phyloP scores from a whole-genome alignment of 2,329 filamentous ascomycete species.

The Cladophialophora yegresii region DNA sequence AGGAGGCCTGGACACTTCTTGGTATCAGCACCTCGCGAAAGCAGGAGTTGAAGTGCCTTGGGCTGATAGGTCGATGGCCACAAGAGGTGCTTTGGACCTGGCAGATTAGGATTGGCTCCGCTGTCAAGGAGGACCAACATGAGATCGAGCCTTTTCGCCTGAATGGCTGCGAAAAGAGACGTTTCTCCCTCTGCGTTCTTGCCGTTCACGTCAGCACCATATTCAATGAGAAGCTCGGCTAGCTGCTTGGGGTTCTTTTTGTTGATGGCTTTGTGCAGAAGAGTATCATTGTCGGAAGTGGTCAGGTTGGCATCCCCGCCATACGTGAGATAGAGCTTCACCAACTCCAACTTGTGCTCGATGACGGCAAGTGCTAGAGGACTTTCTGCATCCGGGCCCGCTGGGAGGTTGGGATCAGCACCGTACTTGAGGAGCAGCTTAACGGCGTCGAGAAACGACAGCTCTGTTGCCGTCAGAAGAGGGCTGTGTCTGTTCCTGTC shows the following conservation, averaged over 20 bases:
- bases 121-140: constrained; percentile 58
- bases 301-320: constrained; percentile 60
- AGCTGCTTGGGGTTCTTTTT: constrained; percentile 58
- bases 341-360: constrained; percentile 58
- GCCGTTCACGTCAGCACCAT: constrained; percentile 60
- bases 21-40: constrained; percentile 60
- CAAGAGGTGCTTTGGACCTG: constrained; percentile 68
- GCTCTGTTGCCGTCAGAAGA: constrained; percentile 55
- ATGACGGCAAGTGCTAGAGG: constrained; percentile 56
- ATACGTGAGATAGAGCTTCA: constrained; percentile 63
- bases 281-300: constrained; percentile 60
- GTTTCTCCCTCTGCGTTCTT: constrained; percentile 65
- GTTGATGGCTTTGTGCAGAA: constrained; percentile 62
- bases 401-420: constrained; percentile 58
- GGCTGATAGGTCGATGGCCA: constrained; percentile 66
- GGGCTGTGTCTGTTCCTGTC: constrained; percentile 56
- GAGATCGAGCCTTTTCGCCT: constrained; percentile 58
- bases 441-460: constrained; percentile 59
- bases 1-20: constrained; percentile 64
- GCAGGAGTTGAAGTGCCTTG: constrained; percentile 59
- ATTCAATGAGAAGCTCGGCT: constrained; percentile 61
- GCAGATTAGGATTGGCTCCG: constrained; percentile 67
- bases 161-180: constrained; percentile 63
- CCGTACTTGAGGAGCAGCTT: constrained; percentile 66
- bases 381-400: constrained; percentile 56